Conservation (phyloP, 2,329 filamentous ascomycete genomes). For the Clarireedia paspali region DNA sequence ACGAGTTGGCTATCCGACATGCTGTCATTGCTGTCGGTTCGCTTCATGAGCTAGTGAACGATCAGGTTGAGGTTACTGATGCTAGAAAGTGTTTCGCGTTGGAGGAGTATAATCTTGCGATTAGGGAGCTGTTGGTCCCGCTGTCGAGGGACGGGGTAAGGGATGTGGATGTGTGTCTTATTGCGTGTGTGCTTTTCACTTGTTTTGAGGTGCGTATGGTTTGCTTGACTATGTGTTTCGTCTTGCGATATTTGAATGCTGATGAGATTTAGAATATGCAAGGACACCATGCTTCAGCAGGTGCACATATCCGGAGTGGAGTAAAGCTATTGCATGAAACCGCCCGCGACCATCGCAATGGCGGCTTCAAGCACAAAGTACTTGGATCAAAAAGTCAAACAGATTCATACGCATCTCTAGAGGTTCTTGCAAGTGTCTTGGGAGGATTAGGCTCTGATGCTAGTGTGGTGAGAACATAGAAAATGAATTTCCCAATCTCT, state of each 20-base stretch:
- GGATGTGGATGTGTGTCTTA: slow-evolving; percentile 15
- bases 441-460: no score
- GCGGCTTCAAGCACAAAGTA: not conserved
- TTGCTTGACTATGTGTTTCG: not conserved
- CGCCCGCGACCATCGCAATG: slow-evolving; percentile 3
- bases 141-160: slow-evolving; percentile 1
- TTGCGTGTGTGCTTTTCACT: slow-evolving; percentile 17
- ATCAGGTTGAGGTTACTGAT: not conserved
- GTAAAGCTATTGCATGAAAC: slow-evolving; percentile 13
- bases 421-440: no score
- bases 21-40: slow-evolving; percentile 19
- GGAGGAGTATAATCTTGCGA: slow-evolving; percentile 15
- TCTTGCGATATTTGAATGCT: not conserved
- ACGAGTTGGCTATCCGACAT: slow-evolving; percentile 22
- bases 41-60: slow-evolving; percentile 15
- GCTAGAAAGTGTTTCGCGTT: slow-evolving; percentile 12
- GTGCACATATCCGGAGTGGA: slow-evolving; percentile 12
- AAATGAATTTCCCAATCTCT: no score
- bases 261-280: slow-evolving; percentile 11
- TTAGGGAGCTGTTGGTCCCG: slow-evolving; percentile 12
- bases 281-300: slow-evolving; percentile 9
- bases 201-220: slow-evolving; percentile 16
- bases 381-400: no score
- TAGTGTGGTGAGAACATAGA: no score
- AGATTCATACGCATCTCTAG: no score